Evolutionary conservation across 257 asterid genomes (phyloP).

Genomic region (Solanum virginianum): DNA sequence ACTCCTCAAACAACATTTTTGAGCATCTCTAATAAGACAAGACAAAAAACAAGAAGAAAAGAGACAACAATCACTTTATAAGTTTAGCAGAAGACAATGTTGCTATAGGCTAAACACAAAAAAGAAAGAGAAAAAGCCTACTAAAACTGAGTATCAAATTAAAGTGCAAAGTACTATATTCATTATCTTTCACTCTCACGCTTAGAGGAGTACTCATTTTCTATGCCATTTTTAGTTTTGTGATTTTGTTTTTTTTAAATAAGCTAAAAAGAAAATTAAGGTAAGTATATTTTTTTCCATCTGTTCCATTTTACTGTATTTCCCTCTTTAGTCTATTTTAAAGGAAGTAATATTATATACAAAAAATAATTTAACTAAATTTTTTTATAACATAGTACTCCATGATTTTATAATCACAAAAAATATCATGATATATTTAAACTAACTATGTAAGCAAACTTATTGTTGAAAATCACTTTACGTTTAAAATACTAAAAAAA

Average conservation of each 20-base stretch:
- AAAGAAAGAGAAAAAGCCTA: conserved; percentile 20
- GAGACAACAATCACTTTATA: neutral
- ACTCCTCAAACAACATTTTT: neutral
- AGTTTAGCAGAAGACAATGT: neutral
- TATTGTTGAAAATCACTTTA: neutral
- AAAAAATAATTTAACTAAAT: neutral
- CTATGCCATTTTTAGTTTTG: no score
- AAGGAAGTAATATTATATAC: neutral
- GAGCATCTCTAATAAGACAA: neutral
- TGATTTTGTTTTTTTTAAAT: no score
- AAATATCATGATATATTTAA: neutral
- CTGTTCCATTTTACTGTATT: neutral
- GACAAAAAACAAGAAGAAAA: neutral
- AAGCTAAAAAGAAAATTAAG: no score
- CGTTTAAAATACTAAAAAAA: neutral
- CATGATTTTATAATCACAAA: neutral
- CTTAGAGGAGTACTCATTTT: no score
- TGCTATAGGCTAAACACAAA: neutral
- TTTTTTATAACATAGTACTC: neutral
- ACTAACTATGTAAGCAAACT: neutral
- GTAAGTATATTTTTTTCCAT: neutral
- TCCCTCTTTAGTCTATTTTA: neutral
- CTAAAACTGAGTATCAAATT: conserved; percentile 43
- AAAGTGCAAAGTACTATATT: conserved; percentile 21
- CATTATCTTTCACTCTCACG: neutral